Conservation (phyloP, 1,139 yeast genomes). For the Candida neerlandica region DNA sequence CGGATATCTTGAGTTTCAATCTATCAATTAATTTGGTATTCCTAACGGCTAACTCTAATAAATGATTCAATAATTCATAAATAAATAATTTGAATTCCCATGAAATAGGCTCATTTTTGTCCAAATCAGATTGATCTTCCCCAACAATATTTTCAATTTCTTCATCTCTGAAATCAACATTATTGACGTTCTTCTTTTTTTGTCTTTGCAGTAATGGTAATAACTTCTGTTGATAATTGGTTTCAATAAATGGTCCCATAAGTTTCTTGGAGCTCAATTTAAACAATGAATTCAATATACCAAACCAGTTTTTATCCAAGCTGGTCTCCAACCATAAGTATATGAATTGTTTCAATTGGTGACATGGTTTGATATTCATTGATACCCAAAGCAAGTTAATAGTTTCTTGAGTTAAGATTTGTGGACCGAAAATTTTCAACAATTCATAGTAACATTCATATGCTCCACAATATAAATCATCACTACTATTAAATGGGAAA, state of each 20-base stretch:
- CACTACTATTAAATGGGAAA: conserved; percentile 45
- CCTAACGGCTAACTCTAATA: conserved; percentile 46
- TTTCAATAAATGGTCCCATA: conserved; percentile 41
- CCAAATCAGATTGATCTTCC: conserved; percentile 30
- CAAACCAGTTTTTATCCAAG: conserved; percentile 43
- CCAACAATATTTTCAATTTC: conserved; percentile 49
- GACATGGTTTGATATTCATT: conserved; percentile 45
- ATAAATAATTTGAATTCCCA: conserved; percentile 73
- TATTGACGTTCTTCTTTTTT: conserved; percentile 37
- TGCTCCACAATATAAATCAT: conserved; percentile 37
- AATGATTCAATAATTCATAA: conserved; percentile 55
- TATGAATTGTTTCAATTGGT: conserved; percentile 35
- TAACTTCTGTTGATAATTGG: conserved; percentile 43
- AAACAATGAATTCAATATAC: conserved; percentile 40
- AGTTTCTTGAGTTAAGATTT: conserved; percentile 37
- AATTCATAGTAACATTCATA: conserved; percentile 44
- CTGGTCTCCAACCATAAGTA: conserved; percentile 45
- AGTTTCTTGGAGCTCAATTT: conserved; percentile 41
- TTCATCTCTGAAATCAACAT: conserved; percentile 45
- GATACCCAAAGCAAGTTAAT: conserved; percentile 46
- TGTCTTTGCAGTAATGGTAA: conserved; percentile 48
- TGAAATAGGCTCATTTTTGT: conserved; percentile 61
- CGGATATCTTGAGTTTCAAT: conserved; percentile 60
- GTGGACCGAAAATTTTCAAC: conserved; percentile 41
- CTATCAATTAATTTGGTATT: conserved; percentile 42